These are phyloP conservation scores for Colletotrichum godetiae DNA, from an alignment of 2,329 filamentous ascomycete genomes.

Conservation along the genomic window DNA sequence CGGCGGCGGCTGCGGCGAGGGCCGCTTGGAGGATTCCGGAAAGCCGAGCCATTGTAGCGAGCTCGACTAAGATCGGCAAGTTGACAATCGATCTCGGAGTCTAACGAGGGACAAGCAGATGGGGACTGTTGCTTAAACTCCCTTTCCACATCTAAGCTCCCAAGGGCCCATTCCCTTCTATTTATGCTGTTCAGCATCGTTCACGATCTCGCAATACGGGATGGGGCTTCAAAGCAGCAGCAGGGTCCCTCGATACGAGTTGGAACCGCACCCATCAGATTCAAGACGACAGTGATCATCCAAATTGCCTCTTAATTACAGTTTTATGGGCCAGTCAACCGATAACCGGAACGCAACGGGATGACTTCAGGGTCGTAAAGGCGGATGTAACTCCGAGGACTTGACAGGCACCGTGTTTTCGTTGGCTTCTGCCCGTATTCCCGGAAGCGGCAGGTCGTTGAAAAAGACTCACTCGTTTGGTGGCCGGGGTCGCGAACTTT, in stretches of 20 bases:
- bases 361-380: neutral
- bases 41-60: neutral
- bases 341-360: conserved; percentile 12
- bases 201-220: neutral
- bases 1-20: neutral
- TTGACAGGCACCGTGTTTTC: neutral
- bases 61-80: neutral
- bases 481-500: neutral
- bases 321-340: conserved; percentile 5
- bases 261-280: neutral
- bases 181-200: neutral
- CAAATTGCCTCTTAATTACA: neutral
- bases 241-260: neutral
- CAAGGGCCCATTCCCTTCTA: neutral
- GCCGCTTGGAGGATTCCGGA: neutral
- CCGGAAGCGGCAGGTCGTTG: conserved; percentile 23
- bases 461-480: neutral
- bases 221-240: neutral
- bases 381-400: conserved; percentile 1
- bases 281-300: neutral
- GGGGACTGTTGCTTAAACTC: neutral
- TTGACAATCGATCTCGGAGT: neutral
- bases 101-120: neutral
- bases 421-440: neutral
- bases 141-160: neutral